These are phyloP conservation scores for Amaranthus palmeri DNA, from an alignment of 148 eudicot species.

Conservation along the genomic window DNA sequence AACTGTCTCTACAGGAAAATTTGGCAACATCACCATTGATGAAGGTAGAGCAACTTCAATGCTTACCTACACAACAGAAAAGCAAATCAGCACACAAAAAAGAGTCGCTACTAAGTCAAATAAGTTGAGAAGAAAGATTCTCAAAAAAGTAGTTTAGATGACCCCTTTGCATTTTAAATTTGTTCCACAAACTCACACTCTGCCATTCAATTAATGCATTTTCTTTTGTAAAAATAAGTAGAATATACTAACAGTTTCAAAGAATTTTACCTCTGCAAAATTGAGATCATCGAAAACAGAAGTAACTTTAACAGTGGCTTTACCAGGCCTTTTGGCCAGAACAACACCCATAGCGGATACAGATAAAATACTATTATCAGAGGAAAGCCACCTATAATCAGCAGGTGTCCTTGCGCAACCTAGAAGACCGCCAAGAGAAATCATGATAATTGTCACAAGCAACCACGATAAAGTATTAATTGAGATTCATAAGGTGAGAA, in stretches of 20 bases:
- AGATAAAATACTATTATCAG: constrained; percentile 53
- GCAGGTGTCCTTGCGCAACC: constrained; percentile 67
- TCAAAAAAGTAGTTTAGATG: too few relatives aligned
- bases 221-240: background rate
- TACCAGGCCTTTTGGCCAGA: constrained; percentile 84
- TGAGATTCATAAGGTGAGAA: constrained; percentile 11
- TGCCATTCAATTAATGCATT: too few relatives aligned
- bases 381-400: constrained; percentile 86
- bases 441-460: constrained; percentile 11
- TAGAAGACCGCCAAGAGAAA: constrained; percentile 26
- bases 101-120: background rate
- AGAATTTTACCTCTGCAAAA: constrained; percentile 60
- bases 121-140: too few relatives aligned
- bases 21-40: constrained; percentile 63
- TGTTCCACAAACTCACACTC: too few relatives aligned
- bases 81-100: background rate
- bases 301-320: constrained; percentile 60
- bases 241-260: background rate
- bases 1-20: constrained; percentile 73
- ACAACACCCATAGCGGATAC: constrained; percentile 74
- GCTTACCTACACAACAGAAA: constrained; percentile 34
- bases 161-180: too few relatives aligned
- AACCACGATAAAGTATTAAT: constrained; percentile 8
- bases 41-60: constrained; percentile 80
- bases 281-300: constrained; percentile 69